Base-by-base conservation (phyloP, 176 grass and related monocot genomes). In the Poa pratensis region DNA sequence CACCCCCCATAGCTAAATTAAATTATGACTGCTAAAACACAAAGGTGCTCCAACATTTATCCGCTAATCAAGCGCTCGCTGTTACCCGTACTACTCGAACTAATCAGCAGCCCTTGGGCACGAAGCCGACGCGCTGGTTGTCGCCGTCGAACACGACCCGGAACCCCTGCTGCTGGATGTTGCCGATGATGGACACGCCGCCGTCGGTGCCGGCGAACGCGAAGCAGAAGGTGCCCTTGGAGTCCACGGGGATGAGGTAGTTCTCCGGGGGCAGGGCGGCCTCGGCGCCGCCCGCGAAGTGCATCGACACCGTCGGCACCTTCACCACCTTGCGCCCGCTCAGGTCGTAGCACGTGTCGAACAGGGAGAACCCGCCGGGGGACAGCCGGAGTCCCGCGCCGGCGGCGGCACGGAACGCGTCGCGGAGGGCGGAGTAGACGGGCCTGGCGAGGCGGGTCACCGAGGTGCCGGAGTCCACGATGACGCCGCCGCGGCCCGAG, bases 281-380 rank as follows among this genome's bases (percentile, higher is more conserved):
- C 83, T 75, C 50, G 5, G 87, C 87, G 9, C 85, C 91, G 16
- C 93, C 93, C 0, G 89, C 91, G 58, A 98, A 91, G 90, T 98
- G 93, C 89, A 98, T 70, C 28, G 89, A 92, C 80, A 98, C 82
- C 17, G 95, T 98, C 20, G 95, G 95, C 48, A 98, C 95, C 91
- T 95, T 93, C 83, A 98, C 95, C 73, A 91, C 87, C 83, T 84
- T 95, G 27, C 74, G 82, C 27, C 93, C 92, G 24, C 72, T 82
- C 59, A 98, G 95, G 89, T 98, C 93, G 80, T 95, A 98, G 91
- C 95, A 98, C 5, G 95, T 98, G 91, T 98, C 95, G 85, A 98
- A 98, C 23, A 98, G 89, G 1, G 95, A 98, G 89, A 95, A 98
- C 1, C 91, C 95, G 23, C 93, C 93, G 0, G 90, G 85, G 14